Evolutionary conservation across 495 filamentous ascomycete genomes (phyloP).

Genomic region (Haplographium delicatum): DNA sequence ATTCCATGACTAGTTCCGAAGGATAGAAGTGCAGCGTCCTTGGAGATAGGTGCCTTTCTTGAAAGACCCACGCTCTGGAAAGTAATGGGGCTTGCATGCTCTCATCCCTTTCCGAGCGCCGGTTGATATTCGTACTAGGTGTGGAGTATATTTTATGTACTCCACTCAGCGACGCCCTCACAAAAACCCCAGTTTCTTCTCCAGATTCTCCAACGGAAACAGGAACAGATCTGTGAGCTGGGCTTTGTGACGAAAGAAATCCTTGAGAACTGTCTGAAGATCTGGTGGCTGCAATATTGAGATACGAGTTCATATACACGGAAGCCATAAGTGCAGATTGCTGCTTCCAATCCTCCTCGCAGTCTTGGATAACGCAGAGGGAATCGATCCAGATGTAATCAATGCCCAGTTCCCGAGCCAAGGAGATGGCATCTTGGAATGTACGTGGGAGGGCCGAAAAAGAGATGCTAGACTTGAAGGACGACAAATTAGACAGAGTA

Average conservation of each 20-base stretch:
- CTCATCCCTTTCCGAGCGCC: neutral
- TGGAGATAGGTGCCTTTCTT: neutral
- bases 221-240: neutral
- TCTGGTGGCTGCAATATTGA: neutral
- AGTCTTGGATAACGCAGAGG: slow-evolving; percentile 13
- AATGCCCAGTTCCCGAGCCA: slow-evolving; percentile 2
- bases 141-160: neutral
- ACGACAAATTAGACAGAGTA: neutral
- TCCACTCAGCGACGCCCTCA: neutral
- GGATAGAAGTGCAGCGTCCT: neutral
- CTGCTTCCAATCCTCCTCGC: slow-evolving; percentile 2
- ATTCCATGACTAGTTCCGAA: neutral
- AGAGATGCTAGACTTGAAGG: neutral
- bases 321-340: neutral
- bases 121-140: neutral
- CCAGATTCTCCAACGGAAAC: neutral
- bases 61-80: neutral
- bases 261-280: neutral
- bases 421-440: slow-evolving; percentile 12
- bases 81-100: neutral
- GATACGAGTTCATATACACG: slow-evolving; percentile 7
- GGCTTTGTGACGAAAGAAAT: neutral
- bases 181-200: neutral
- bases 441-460: neutral
- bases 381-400: slow-evolving; percentile 3